Evolutionary conservation across 139 green algal species (phyloP).

Genomic region (Chlamydomonas applanata): DNA sequence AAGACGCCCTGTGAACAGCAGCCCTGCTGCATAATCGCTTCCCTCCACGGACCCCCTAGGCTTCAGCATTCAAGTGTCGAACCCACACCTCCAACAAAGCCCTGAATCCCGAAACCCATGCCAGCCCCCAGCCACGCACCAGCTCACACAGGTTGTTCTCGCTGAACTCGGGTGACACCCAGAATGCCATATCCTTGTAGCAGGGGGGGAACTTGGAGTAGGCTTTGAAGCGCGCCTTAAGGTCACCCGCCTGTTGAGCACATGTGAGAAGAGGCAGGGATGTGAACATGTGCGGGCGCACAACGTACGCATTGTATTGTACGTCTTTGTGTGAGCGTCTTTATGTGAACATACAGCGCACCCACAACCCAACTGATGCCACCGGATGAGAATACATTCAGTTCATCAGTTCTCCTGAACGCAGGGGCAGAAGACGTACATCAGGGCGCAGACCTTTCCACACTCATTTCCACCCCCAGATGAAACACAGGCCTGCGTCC

Average conservation of each 20-base stretch:
- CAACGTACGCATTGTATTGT: not conserved
- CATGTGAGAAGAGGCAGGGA: not conserved
- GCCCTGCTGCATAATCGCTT: too few relatives aligned
- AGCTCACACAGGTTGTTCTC: constrained; percentile 99
- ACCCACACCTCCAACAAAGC: too few relatives aligned
- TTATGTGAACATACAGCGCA: too few relatives aligned
- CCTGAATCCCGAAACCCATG: not conserved
- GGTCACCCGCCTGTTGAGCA: constrained; percentile 36
- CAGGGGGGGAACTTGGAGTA: constrained; percentile 96
- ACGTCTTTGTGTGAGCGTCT: too few relatives aligned
- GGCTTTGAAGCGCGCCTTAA: constrained; percentile 87
- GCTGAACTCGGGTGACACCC: constrained; percentile 86
- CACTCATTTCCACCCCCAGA: not conserved
- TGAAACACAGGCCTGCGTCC: not conserved
- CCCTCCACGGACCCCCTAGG: not conserved
- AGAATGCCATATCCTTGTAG: constrained; percentile 99
- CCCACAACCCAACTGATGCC: too few relatives aligned
- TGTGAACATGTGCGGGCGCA: not conserved
- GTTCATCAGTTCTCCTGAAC: too few relatives aligned
- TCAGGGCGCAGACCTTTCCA: not conserved
- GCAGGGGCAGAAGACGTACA: not conserved
- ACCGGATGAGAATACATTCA: too few relatives aligned
- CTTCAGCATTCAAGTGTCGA: not conserved
- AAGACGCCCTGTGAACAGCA: too few relatives aligned
- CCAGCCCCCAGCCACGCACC: constrained; percentile 55